A percentile compares a stretch with the other conserved stretches of the same genome.
phyloP scores from a whole-genome alignment of 371 early-diverging fungal genomes.

The Dichotomocladium elegans region DNA sequence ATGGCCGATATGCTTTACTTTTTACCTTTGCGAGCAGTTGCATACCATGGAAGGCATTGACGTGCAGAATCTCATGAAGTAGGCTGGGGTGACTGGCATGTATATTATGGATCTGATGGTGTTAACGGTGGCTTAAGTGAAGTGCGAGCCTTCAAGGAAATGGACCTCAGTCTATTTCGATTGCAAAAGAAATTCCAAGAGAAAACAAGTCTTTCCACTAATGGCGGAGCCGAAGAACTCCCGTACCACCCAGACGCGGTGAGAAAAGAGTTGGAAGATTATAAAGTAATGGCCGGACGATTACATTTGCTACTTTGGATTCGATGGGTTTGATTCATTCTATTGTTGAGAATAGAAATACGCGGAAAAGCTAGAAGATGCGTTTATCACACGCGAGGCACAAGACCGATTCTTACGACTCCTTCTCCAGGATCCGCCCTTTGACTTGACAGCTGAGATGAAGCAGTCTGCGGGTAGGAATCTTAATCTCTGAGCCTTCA shows the following conservation, averaged over 20 bases:
- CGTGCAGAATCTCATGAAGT: no score
- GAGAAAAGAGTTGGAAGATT: conserved; percentile 5
- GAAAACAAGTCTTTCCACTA: background rate
- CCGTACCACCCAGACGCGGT: conserved; percentile 5
- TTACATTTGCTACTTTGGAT: no score
- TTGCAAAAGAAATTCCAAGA: conserved; percentile 4
- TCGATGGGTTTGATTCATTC: no score
- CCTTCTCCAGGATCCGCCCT: background rate
- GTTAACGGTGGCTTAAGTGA: no score
- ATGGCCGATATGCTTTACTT: no score
- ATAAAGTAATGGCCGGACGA: background rate
- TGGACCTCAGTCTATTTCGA: background rate
- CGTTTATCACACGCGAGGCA: background rate
- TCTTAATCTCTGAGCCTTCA: background rate
- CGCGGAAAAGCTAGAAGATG: background rate
- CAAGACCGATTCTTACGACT: conserved; percentile 1
- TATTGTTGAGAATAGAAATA: background rate
- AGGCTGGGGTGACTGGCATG: no score
- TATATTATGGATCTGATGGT: no score
- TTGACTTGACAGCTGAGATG: background rate
- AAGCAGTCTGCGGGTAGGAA: background rate
- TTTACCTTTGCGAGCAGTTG: no score
- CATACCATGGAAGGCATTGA: no score
- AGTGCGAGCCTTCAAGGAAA: conserved; percentile 2
- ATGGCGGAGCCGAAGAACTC: background rate